phyloP scores from a whole-genome alignment of 371 early-diverging fungal species.

The Haplosporangium sp. region DNA sequence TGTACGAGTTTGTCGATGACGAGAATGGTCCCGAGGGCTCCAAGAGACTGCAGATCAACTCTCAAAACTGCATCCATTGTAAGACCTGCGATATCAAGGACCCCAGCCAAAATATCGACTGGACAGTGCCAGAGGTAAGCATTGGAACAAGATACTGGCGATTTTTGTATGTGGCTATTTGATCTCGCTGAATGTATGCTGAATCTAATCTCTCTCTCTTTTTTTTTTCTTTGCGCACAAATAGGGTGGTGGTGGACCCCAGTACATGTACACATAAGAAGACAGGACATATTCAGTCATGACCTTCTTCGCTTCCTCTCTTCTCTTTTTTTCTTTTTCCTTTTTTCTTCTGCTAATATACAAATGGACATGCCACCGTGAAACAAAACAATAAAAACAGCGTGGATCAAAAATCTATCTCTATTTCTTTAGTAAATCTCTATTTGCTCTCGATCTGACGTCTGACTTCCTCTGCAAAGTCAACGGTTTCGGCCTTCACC shows the following conservation, averaged over 20 bases:
- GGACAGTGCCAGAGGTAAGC: constrained; percentile 93
- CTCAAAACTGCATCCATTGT: constrained; percentile 98
- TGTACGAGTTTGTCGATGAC: constrained; percentile 97
- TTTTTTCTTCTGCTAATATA: neutral
- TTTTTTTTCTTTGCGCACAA: neutral
- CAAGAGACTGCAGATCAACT: constrained; percentile 97
- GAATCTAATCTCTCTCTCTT: neutral
- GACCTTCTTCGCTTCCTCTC: neutral
- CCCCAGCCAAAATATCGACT: constrained; percentile 98
- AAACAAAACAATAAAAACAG: neutral
- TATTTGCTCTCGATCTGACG: constrained; percentile 56
- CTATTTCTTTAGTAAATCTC: neutral
- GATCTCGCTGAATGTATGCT: neutral
- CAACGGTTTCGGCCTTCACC: constrained; percentile 71
- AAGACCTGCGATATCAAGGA: constrained; percentile 99
- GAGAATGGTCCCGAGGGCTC: constrained; percentile 81
- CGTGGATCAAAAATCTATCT: neutral
- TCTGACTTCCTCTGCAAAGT: constrained; percentile 85
- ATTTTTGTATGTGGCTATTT: no score
- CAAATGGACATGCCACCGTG: neutral
- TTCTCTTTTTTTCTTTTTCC: neutral
- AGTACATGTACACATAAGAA: constrained; percentile 49
- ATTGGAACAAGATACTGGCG: neutral
- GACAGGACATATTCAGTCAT: neutral
- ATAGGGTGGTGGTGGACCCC: constrained; percentile 53